Base-by-base conservation (phyloP, 768 basidiomycete genomes). In the Leccinum fibrillosum region DNA sequence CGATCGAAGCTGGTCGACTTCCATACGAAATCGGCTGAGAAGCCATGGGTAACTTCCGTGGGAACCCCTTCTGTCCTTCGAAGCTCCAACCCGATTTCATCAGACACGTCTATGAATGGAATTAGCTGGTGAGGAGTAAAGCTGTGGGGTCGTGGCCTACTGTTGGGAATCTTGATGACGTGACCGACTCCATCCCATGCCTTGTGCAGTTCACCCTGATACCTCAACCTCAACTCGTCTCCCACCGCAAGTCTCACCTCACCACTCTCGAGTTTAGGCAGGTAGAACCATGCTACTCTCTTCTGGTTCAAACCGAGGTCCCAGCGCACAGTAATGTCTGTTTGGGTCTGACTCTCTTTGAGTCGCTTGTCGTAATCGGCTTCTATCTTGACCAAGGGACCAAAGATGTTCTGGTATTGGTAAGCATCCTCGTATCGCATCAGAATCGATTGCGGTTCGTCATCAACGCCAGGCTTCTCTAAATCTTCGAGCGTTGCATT, bases 351-450 rank as follows among this genome's bases (percentile, higher is more conserved):
- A 60, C 93, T 92, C 73, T 99, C 97, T 76, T 99, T 99, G 67
- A 98, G 81, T 55, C 88, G 84, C 76, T 98, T 98, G 71, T 99
- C 97, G 67, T 98, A 99, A 76, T 99, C 97, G 2, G 97, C 97
- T 70, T 99, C 97, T 65, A 99, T 98, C 78, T 99, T 99, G 74
- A 99, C 97, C 49, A 99, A 83, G 15, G 97, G 97, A 5, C 97
- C 97, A 67, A 98, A 96, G 56, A 99, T 98, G 70, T 99, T 99
- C 77, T 99, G 97, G 72, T 99, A 99, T 68, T 98, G 97, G 69
- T 98, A 99, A 48, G 97, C 97, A 72, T 99, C 97, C 71, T 98
- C 96, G 72, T 99, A 99, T 62, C 87, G 88, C 54, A 90, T 75
- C 23, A 96, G 71, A 61, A 99, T 90, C 7, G 89, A 85, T 71